Evolutionary conservation across 1,284 basidiomycete genomes (phyloP), one percentile per base, ranked within the genome.

Genomic region (Chalciporus sp.): DNA sequence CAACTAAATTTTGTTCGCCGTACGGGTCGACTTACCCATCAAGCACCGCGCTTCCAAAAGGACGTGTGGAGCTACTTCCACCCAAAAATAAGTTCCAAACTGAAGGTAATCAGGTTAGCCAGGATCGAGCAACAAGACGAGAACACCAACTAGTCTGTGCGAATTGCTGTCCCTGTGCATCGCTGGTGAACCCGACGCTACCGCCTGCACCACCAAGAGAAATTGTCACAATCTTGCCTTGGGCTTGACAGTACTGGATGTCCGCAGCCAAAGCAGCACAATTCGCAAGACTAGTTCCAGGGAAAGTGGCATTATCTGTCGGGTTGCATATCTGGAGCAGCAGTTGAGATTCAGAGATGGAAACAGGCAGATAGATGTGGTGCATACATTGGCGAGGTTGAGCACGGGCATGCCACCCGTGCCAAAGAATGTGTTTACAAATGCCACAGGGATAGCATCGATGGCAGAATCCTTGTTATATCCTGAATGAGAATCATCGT

Each of bases 21-120:
- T 26, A 17, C 49, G 6, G 29, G 28, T 16, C 7, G 26, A 43
- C 75, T 42, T 60, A 84, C 83, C 85, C 86, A 61, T 88, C 86
- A 6, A 88, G 75, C 4, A 85, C 79, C 11, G 84, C 85, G 39
- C 64, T 66, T 16, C 86, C 85, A 58, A 88, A 87, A 0, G 86
- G 86, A 47, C 86, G 73, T 0, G 76, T 78, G 41, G 31, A 42
- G 27, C 51, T 71, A 7, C 51, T 58, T 27, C 68, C 86, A 26
- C 83, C 86, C 19, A 88, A 74, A 74, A 88, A 86, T 12, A 85
- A 57, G 64, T 88, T 74, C 86, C 86, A 88, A 45, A 88, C 66
- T 68, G 11, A 19, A 35, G 17, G 35, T 1, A 35, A 8, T 42
- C 37, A 16, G 7, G 23, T 66, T 41, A 65, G 54, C 10, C 7